Percentiles rank a stretch among this genome's conserved stretches.
Evolutionary conservation across 2,329 filamentous ascomycete genomes (phyloP).

Genomic region (Rutstroemia sp.): DNA sequence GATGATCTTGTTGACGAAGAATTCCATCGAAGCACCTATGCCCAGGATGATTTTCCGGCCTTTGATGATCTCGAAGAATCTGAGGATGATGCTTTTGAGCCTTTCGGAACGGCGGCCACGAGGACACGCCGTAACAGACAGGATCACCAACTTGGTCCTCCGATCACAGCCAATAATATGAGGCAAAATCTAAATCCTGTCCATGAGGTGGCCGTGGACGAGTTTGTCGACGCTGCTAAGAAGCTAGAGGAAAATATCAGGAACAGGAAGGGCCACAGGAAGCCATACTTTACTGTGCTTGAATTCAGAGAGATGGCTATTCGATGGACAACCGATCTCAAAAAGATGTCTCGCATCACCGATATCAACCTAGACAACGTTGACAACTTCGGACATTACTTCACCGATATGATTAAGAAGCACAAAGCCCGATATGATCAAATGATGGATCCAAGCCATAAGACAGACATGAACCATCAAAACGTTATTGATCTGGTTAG

Average conservation of each 20-base stretch:
- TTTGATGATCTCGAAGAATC: conserved; percentile 29
- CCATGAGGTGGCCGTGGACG: conserved; percentile 55
- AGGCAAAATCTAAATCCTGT: conserved; percentile 48
- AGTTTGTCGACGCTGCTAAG: conserved; percentile 59
- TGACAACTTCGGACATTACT: conserved; percentile 48
- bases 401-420: conserved; percentile 50
- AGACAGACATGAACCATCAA: conserved; percentile 28
- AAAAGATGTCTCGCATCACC: conserved; percentile 55
- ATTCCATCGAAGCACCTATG: conserved; percentile 15
- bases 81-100: conserved; percentile 29
- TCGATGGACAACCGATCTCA: conserved; percentile 52
- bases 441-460: conserved; percentile 35
- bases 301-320: conserved; percentile 69
- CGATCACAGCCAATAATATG: conserved; percentile 49
- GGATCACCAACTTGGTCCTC: conserved; percentile 40
- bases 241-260: conserved; percentile 53
- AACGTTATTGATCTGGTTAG: conserved; percentile 49
- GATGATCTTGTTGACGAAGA: neutral
- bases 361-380: conserved; percentile 59
- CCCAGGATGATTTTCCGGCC: conserved; percentile 42
- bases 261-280: conserved; percentile 46
- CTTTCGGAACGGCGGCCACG: conserved; percentile 27
- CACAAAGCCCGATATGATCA: conserved; percentile 41
- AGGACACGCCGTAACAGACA: conserved; percentile 17
- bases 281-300: conserved; percentile 59